Conservation (phyloP, 257 asterid species). For the Solanum sparsipilum region DNA sequence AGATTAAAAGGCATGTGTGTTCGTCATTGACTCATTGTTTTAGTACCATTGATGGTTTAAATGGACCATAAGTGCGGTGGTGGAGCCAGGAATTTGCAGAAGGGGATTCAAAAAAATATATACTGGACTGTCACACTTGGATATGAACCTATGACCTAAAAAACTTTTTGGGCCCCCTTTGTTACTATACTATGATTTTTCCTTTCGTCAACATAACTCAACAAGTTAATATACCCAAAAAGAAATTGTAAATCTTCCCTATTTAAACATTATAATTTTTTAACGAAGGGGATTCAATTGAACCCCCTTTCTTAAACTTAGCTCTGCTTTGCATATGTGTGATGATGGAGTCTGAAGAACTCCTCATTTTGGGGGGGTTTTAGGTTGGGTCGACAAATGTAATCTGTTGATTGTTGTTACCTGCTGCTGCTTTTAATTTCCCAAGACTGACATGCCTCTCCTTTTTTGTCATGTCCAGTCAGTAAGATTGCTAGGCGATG, state of each 20-base stretch:
- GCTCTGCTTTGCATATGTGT: not conserved
- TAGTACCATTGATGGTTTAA: not conserved
- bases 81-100: not conserved
- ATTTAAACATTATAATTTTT: not conserved
- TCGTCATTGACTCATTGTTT: not conserved
- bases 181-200: not conserved
- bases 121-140: not conserved
- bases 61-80: not conserved
- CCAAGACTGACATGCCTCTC: not conserved
- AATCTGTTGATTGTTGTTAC: not conserved
- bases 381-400: not conserved
- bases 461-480: conserved; percentile 33
- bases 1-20: not conserved
- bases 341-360: not conserved
- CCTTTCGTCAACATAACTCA: not conserved
- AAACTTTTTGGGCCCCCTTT: not conserved
- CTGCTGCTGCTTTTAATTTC: not conserved
- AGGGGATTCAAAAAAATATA: not conserved
- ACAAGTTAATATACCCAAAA: not conserved
- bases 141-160: not conserved
- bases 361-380: not conserved
- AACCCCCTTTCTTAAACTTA: not conserved
- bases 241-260: not conserved
- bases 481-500: conserved; percentile 85
- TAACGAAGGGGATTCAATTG: not conserved